Conservation (phyloP, 352 stramenopile species). For the Globisporangium emineosum region DNA sequence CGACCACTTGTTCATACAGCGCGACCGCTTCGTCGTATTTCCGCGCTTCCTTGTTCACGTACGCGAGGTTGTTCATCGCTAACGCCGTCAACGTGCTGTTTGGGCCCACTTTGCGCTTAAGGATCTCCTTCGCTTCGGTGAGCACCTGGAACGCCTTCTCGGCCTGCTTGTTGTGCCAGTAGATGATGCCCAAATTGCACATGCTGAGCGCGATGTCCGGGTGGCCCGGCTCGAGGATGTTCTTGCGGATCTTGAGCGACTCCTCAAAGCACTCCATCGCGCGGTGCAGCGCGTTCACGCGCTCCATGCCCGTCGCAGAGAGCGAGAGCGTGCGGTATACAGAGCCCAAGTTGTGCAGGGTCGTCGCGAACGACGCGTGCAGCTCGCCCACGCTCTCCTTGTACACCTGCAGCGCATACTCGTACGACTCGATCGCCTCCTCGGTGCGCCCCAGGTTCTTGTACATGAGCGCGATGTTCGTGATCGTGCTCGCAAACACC, state of each 20-base stretch:
- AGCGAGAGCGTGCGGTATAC: constrained; percentile 68
- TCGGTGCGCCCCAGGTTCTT: constrained; percentile 79
- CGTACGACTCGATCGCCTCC: constrained; percentile 76
- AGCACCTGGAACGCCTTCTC: constrained; percentile 65
- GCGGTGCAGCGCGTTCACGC: constrained; percentile 56
- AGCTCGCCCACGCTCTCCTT: constrained; percentile 76
- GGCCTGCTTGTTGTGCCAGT: constrained; percentile 80
- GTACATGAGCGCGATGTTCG: constrained; percentile 87
- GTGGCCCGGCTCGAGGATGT: constrained; percentile 69
- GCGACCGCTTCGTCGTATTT: constrained; percentile 64
- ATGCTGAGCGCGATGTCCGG: constrained; percentile 78
- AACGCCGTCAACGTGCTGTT: constrained; percentile 65
- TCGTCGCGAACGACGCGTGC: constrained; percentile 82
- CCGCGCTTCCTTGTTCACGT: constrained; percentile 71
- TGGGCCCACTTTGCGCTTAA: constrained; percentile 58
- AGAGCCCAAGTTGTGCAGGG: constrained; percentile 77
- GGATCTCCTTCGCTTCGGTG: constrained; percentile 48
- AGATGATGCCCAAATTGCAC: constrained; percentile 79
- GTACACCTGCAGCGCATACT: constrained; percentile 77
- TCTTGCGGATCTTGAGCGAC: constrained; percentile 66
- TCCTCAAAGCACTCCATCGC: constrained; percentile 80
- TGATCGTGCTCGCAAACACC: constrained; percentile 82
- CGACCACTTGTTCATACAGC: constrained; percentile 69
- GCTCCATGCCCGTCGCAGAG: constrained; percentile 61
- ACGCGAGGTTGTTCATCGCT: constrained; percentile 83